phyloP scores from a whole-genome alignment of 768 basidiomycete species.

The Coprinellus micaceus region DNA sequence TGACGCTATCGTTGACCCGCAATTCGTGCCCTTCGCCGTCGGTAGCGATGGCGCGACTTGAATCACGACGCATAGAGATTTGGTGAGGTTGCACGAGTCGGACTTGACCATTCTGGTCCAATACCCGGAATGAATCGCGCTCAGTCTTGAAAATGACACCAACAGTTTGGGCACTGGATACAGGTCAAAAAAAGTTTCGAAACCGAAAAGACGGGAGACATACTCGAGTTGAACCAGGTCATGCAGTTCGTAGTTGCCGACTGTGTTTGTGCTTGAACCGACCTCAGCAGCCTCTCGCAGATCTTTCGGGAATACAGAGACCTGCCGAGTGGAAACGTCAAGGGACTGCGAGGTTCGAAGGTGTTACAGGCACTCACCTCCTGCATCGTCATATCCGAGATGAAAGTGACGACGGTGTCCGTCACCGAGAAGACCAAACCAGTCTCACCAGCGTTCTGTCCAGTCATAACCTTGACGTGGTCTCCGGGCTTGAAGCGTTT shows the following conservation, averaged over 20 bases:
- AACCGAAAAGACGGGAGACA: constrained; percentile 27
- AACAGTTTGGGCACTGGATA: constrained; percentile 76
- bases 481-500: constrained; percentile 97
- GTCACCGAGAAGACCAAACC: constrained; percentile 91
- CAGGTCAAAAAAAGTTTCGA: constrained; percentile 2
- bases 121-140: constrained; percentile 89
- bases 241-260: constrained; percentile 93
- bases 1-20: constrained; percentile 84
- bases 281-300: constrained; percentile 96
- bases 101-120: constrained; percentile 91
- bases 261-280: constrained; percentile 83
- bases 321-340: too few relatives aligned
- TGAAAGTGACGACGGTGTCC: constrained; percentile 89
- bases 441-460: constrained; percentile 91
- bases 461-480: constrained; percentile 97
- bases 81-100: constrained; percentile 91
- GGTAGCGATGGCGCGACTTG: constrained; percentile 77
- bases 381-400: constrained; percentile 96
- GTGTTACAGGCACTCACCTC: constrained; percentile 54
- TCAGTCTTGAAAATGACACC: constrained; percentile 98
- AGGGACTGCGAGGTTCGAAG: constrained; percentile 5
- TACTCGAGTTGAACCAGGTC: constrained; percentile 97
- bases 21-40: constrained; percentile 89
- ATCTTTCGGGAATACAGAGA: constrained; percentile 97
- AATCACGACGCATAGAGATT: constrained; percentile 87